These are phyloP conservation scores for Albifimbria verrucaria DNA, from an alignment of 2,329 filamentous ascomycete genomes.

Conservation along the genomic window DNA sequence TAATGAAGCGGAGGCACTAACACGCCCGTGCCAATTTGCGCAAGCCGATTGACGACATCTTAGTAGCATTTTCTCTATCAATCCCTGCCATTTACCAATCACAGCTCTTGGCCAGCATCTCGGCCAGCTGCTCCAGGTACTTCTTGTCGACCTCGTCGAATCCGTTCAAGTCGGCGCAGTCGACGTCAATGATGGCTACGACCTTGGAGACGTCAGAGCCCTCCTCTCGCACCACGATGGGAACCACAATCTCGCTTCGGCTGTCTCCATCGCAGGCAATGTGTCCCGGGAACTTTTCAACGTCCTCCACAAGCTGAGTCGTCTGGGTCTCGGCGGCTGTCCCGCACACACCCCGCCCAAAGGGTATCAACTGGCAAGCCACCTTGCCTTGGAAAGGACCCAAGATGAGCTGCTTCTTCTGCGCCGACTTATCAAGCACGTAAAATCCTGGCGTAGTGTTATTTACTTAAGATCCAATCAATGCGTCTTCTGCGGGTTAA, in stretches of 20 bases:
- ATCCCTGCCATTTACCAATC: slow-evolving; percentile 53
- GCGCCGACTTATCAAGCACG: slow-evolving; percentile 52
- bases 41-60: no score
- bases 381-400: slow-evolving; percentile 79
- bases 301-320: slow-evolving; percentile 68
- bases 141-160: slow-evolving; percentile 67
- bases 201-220: slow-evolving; percentile 38
- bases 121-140: slow-evolving; percentile 64
- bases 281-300: slow-evolving; percentile 73
- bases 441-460: slow-evolving; percentile 65
- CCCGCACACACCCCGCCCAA: slow-evolving; percentile 74
- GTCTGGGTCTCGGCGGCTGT: slow-evolving; percentile 55
- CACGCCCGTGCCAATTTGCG: neutral
- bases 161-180: slow-evolving; percentile 64
- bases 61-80: no score
- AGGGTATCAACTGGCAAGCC: slow-evolving; percentile 74
- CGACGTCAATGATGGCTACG: slow-evolving; percentile 76
- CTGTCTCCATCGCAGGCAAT: slow-evolving; percentile 78
- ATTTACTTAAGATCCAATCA: slow-evolving; percentile 7
- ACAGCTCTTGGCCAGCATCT: slow-evolving; percentile 55
- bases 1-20: neutral
- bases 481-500: slow-evolving; percentile 3
- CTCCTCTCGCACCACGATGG: slow-evolving; percentile 47
- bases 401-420: slow-evolving; percentile 60
- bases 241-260: slow-evolving; percentile 79